Percentiles rank a stretch among this genome's conserved stretches.
phyloP scores from a whole-genome alignment of 129 eudicot species.

The Lactuca saligna region DNA sequence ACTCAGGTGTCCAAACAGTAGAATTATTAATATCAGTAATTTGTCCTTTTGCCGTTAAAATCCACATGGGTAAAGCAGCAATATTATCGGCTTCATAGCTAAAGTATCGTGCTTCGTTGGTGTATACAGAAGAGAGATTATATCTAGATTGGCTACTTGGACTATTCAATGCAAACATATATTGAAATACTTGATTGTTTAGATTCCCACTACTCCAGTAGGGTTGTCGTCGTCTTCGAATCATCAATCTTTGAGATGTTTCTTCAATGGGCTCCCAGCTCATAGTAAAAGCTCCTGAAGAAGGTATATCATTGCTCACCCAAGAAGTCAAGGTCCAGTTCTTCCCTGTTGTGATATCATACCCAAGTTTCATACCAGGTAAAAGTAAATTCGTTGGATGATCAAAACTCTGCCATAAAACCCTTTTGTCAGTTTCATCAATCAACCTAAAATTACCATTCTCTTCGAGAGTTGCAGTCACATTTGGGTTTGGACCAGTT shows the following conservation, averaged over 20 bases:
- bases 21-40: not conserved
- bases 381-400: constrained; percentile 29
- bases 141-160: not conserved
- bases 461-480: constrained; percentile 21
- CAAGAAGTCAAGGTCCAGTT: constrained; percentile 31
- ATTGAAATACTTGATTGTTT: not conserved
- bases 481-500: constrained; percentile 19
- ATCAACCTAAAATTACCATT: constrained; percentile 34
- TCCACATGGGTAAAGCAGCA: not conserved
- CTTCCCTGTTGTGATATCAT: not conserved
- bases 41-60: constrained; percentile 22
- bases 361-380: constrained; percentile 48
- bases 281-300: constrained; percentile 28
- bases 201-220: constrained; percentile 27
- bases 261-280: constrained; percentile 21
- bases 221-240: constrained; percentile 9
- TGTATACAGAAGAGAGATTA: constrained; percentile 18
- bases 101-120: constrained; percentile 22
- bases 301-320: not conserved
- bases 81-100: not conserved
- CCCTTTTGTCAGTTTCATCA: constrained; percentile 4
- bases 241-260: not conserved
- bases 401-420: constrained; percentile 47
- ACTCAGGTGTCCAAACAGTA: constrained; percentile 7
- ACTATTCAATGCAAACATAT: not conserved